Evolutionary conservation across 495 filamentous ascomycete species (phyloP).

Genomic region (Sphaerosporella brunnea): DNA sequence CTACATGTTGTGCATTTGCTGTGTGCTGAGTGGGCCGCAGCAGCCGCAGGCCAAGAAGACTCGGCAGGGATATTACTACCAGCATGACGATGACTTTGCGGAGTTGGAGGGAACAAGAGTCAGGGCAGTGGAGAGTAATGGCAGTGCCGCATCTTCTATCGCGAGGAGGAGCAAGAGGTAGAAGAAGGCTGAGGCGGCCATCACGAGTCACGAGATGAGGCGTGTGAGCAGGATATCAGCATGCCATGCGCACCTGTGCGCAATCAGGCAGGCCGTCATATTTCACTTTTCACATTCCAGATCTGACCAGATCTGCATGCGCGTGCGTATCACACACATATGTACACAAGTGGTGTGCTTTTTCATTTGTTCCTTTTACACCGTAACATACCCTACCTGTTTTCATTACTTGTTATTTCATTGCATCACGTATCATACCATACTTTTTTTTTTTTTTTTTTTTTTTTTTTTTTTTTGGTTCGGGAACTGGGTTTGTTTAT

Average conservation of each 20-base stretch:
- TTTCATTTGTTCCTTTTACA: too few relatives aligned
- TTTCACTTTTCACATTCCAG: too few relatives aligned
- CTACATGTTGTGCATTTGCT: constrained; percentile 2
- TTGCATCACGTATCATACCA: neutral
- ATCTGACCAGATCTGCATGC: too few relatives aligned
- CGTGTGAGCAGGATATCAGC: too few relatives aligned
- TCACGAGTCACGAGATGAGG: too few relatives aligned
- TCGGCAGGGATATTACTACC: neutral
- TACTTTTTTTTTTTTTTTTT: neutral
- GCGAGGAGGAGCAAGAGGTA: neutral
- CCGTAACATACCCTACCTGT: too few relatives aligned
- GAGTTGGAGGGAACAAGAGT: constrained; percentile 1
- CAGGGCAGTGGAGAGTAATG: neutral
- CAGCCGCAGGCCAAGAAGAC: neutral
- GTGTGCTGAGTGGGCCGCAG: constrained; percentile 1
- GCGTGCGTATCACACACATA: too few relatives aligned
- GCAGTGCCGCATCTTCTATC: too few relatives aligned
- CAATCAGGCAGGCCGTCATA: too few relatives aligned
- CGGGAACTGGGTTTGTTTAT: too few relatives aligned
- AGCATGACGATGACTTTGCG: neutral
- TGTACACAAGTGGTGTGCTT: too few relatives aligned
- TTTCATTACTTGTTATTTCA: neutral
- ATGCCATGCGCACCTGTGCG: too few relatives aligned
- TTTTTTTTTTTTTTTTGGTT: neutral
- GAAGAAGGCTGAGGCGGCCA: neutral